Evolutionary conservation across 225 moss, liverwort and hornwort species (phyloP).

Genomic region (Antitrichia curtipendula): DNA sequence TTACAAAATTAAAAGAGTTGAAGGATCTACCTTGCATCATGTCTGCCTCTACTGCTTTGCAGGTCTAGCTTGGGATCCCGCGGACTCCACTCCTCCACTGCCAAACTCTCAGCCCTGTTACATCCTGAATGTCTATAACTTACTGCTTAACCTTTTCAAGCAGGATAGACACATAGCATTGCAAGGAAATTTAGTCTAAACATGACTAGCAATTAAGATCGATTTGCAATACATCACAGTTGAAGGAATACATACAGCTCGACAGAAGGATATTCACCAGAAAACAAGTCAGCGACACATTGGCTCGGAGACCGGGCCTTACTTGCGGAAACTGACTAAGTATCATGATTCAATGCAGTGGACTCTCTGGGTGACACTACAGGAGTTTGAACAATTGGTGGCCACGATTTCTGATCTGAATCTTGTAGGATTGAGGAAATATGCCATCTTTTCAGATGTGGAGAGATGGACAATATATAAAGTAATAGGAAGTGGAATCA

Average conservation of each 20-base stretch:
- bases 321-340: background rate
- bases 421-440: background rate
- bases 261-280: background rate
- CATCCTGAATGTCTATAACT: background rate
- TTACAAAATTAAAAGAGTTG: background rate
- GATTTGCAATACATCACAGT: background rate
- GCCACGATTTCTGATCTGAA: background rate
- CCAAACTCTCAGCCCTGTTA: background rate
- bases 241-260: background rate
- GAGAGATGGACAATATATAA: too few species aligned
- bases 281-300: background rate
- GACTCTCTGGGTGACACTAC: background rate
- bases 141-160: background rate
- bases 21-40: background rate
- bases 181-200: background rate
- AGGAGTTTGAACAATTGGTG: too few species aligned
- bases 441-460: background rate
- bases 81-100: background rate
- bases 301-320: background rate
- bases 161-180: too few species aligned
- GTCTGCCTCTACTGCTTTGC: background rate
- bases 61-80: background rate
- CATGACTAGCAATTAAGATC: background rate
- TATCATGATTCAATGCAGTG: background rate
- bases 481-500: background rate